Evolutionary conservation across 1,284 basidiomycete species (phyloP).

Genomic region (Grifola frondosa): DNA sequence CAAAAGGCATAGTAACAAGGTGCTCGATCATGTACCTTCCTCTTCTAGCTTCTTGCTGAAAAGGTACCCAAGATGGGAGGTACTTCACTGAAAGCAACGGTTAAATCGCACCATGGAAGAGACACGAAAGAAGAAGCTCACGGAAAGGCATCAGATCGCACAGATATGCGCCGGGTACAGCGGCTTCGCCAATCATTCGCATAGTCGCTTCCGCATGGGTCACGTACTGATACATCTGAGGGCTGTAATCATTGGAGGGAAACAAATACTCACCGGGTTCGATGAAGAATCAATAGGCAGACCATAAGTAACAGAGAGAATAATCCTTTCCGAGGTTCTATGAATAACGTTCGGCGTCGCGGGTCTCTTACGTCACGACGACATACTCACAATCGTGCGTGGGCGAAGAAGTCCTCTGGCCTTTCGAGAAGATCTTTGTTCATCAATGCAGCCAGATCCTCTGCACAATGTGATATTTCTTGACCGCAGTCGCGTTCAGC

Average conservation of each 20-base stretch:
- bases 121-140: conserved; percentile 6
- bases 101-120: not conserved
- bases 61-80: conserved; percentile 38
- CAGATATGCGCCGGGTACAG: conserved; percentile 30
- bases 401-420: conserved; percentile 18
- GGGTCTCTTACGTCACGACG: not conserved
- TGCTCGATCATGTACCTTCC: conserved; percentile 20
- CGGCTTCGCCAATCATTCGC: conserved; percentile 20
- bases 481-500: conserved; percentile 27
- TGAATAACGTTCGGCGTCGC: not conserved
- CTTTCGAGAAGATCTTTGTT: conserved; percentile 12
- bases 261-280: conserved; percentile 20
- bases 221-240: conserved; percentile 15
- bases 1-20: conserved; percentile 27
- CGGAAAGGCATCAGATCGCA: conserved; percentile 30
- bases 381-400: conserved; percentile 21
- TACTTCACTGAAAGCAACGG: conserved; percentile 27
- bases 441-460: conserved; percentile 24
- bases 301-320: conserved; percentile 34
- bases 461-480: conserved; percentile 27
- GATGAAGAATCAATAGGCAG: conserved; percentile 26
- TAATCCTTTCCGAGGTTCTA: conserved; percentile 31
- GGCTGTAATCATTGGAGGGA: conserved; percentile 5
- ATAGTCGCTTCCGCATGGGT: conserved; percentile 26
- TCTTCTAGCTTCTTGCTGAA: conserved; percentile 28